These are phyloP conservation scores for Desmodesmus armatus DNA, from an alignment of 139 green algal genomes.

Conservation along the genomic window DNA sequence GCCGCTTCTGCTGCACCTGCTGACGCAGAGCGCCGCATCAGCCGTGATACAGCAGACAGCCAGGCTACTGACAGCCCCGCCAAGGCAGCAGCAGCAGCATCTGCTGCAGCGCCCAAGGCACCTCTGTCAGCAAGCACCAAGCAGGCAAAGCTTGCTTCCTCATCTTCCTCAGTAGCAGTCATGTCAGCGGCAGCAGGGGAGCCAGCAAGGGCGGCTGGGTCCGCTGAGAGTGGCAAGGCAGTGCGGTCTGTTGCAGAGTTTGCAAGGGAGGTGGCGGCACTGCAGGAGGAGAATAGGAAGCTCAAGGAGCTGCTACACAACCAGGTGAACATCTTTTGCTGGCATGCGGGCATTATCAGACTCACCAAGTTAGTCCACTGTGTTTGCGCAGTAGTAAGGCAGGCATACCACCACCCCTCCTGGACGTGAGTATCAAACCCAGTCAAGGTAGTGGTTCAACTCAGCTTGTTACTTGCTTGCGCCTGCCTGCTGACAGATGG, in stretches of 20 bases:
- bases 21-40: too few species aligned
- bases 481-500: background rate
- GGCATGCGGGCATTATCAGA: too few species aligned
- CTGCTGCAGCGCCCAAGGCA: slow-evolving; percentile 1
- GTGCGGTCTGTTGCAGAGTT: background rate
- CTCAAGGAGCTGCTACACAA: background rate
- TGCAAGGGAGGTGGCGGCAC: background rate
- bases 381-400: slow-evolving; percentile 21
- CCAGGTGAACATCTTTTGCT: background rate
- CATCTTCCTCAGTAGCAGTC: background rate
- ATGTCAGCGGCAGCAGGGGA: slow-evolving; percentile 3
- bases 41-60: too few species aligned
- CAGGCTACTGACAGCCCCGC: background rate
- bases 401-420: slow-evolving; percentile 1
- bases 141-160: background rate
- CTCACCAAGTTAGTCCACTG: too few species aligned
- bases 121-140: background rate
- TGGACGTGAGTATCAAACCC: background rate
- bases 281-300: background rate
- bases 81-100: slow-evolving; percentile 19
- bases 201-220: background rate
- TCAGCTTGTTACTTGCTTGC: background rate
- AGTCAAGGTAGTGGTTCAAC: background rate
- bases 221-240: background rate
- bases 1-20: background rate